Conservation (phyloP, 2,329 filamentous ascomycete species). For the Penicillium sp. region DNA sequence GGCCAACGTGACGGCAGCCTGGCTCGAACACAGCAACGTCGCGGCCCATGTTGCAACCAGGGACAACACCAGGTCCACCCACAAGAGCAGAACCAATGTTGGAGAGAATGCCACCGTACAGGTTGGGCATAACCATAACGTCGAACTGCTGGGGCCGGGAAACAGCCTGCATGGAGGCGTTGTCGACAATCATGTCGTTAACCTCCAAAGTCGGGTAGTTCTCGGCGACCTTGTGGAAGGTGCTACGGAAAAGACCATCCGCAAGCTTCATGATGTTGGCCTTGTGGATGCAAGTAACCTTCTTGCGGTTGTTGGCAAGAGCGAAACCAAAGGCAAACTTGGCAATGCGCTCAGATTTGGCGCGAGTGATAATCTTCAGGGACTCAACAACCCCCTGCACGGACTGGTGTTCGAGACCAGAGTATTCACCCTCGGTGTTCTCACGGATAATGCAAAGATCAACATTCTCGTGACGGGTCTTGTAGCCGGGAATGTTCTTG, state of each 20-base stretch:
- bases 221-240: slow-evolving; percentile 85
- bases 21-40: slow-evolving; percentile 98
- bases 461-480: slow-evolving; percentile 93
- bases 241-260: slow-evolving; percentile 96
- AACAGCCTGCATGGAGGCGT: slow-evolving; percentile 98
- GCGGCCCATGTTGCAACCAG: slow-evolving; percentile 98
- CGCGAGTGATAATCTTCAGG: slow-evolving; percentile 98
- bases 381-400: slow-evolving; percentile 95
- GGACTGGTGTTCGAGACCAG: slow-evolving; percentile 95
- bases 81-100: slow-evolving; percentile 97
- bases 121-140: slow-evolving; percentile 99
- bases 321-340: slow-evolving; percentile 98
- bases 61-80: slow-evolving; percentile 91
- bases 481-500: slow-evolving; percentile 98
- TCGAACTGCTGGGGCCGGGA: slow-evolving; percentile 95
- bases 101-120: slow-evolving; percentile 97
- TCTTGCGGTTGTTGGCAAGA: slow-evolving; percentile 96
- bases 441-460: slow-evolving; percentile 99
- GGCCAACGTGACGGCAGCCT: slow-evolving; percentile 95
- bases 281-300: slow-evolving; percentile 99
- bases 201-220: slow-evolving; percentile 92
- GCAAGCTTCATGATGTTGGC: slow-evolving; percentile 99
- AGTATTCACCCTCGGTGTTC: slow-evolving; percentile 99
- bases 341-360: slow-evolving; percentile 97
- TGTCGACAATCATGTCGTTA: slow-evolving; percentile 99